phyloP scores from a whole-genome alignment of 2,329 filamentous ascomycete genomes.

The Plectosphaerella cucumerina region DNA sequence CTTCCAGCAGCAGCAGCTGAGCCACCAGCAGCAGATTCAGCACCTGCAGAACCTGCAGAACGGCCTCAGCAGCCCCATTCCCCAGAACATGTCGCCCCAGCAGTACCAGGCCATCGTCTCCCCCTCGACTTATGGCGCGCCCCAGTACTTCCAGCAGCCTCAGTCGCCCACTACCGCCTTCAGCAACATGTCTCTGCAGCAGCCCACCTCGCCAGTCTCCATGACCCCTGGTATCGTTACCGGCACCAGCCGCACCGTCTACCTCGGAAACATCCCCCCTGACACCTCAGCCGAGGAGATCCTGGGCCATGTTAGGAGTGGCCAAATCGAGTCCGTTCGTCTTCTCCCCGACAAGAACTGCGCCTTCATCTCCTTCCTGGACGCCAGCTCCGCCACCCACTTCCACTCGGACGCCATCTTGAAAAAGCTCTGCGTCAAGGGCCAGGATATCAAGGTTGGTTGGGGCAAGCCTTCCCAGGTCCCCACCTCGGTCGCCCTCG shows the following conservation, averaged over 20 bases:
- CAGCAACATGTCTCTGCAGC: slow-evolving; percentile 53
- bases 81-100: slow-evolving; percentile 74
- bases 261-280: slow-evolving; percentile 96
- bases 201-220: slow-evolving; percentile 69
- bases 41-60: slow-evolving; percentile 54
- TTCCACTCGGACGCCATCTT: slow-evolving; percentile 99
- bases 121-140: slow-evolving; percentile 75
- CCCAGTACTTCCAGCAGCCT: slow-evolving; percentile 77
- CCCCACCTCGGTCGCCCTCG: slow-evolving; percentile 92
- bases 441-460: slow-evolving; percentile 98
- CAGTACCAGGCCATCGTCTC: slow-evolving; percentile 83
- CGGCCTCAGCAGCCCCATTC: slow-evolving; percentile 69
- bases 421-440: slow-evolving; percentile 98
- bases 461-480: slow-evolving; percentile 99
- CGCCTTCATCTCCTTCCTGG: slow-evolving; percentile 97
- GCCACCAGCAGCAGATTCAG: slow-evolving; percentile 50
- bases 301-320: slow-evolving; percentile 89
- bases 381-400: slow-evolving; percentile 94
- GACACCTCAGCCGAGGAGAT: slow-evolving; percentile 98
- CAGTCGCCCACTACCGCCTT: slow-evolving; percentile 84
- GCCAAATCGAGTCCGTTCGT: slow-evolving; percentile 98
- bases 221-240: slow-evolving; percentile 78
- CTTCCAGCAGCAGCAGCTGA: slow-evolving; percentile 46
- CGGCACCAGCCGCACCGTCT: slow-evolving; percentile 92
- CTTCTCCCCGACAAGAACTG: slow-evolving; percentile 98